These are phyloP conservation scores for Colletotrichum aenigma DNA, from an alignment of 2,329 filamentous ascomycete species.

Conservation along the genomic window DNA sequence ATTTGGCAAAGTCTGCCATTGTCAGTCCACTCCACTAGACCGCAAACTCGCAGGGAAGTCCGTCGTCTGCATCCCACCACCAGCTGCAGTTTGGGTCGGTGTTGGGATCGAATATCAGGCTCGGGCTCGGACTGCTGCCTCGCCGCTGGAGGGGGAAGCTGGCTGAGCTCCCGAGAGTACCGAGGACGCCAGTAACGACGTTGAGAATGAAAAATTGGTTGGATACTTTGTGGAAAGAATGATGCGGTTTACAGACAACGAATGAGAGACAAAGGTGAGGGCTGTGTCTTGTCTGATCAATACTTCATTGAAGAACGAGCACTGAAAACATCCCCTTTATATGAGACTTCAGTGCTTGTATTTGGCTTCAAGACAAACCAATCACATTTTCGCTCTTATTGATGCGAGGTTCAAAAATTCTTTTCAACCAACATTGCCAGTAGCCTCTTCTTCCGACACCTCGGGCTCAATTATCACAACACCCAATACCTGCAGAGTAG, in stretches of 20 bases:
- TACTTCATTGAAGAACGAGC: not conserved
- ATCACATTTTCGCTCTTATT: not conserved
- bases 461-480: not conserved
- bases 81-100: too few relatives aligned
- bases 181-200: too few relatives aligned
- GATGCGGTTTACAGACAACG: too few relatives aligned
- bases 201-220: too few relatives aligned
- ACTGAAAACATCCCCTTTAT: not conserved
- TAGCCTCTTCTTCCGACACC: not conserved
- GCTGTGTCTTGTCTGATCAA: too few relatives aligned
- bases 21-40: not conserved
- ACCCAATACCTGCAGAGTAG: not conserved
- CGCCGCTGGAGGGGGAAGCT: too few relatives aligned
- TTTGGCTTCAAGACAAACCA: not conserved
- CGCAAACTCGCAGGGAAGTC: accelerated
- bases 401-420: not conserved
- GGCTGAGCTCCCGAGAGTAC: too few relatives aligned
- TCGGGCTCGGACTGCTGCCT: too few relatives aligned
- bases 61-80: too few relatives aligned
- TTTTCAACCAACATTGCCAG: not conserved
- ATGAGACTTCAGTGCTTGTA: not conserved
- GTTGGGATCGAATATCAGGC: too few relatives aligned
- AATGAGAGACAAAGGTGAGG: too few relatives aligned
- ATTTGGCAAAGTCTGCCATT: not conserved
- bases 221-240: too few relatives aligned